These are phyloP conservation scores for Aspergillus costaricaensis DNA, from an alignment of 2,329 filamentous ascomycete species.

Conservation along the genomic window DNA sequence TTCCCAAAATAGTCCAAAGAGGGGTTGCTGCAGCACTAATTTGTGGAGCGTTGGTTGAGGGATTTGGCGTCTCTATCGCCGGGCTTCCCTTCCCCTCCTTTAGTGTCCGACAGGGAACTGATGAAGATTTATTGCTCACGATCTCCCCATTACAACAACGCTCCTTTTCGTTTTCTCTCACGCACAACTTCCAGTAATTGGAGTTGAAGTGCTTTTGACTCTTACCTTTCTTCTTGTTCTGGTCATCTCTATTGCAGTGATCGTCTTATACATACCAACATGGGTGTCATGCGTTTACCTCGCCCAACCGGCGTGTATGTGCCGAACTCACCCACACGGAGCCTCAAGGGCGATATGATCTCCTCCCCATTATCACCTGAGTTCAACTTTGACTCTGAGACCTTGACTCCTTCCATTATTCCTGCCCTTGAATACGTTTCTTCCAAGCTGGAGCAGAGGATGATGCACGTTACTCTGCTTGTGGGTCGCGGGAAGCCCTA, in stretches of 20 bases:
- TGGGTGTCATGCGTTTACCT: slow-evolving; percentile 40
- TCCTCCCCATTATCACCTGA: slow-evolving; percentile 43
- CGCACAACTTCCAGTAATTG: slow-evolving; percentile 1
- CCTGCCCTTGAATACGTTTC: slow-evolving; percentile 47
- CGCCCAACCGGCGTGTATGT: slow-evolving; percentile 40
- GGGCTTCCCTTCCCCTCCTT: not conserved
- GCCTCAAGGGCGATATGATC: slow-evolving; percentile 44
- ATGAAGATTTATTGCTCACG: not conserved
- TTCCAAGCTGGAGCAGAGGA: slow-evolving; percentile 41
- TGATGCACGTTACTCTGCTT: slow-evolving; percentile 44
- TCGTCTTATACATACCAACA: slow-evolving; percentile 18
- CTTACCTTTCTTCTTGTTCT: not conserved
- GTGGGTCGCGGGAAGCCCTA: slow-evolving; percentile 43
- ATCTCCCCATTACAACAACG: not conserved
- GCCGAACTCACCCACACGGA: slow-evolving; percentile 36
- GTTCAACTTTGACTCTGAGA: slow-evolving; percentile 42
- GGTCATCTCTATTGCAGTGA: not conserved
- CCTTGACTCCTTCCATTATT: slow-evolving; percentile 38
- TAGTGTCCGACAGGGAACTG: not conserved
- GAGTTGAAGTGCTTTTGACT: not conserved
- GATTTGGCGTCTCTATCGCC: slow-evolving; percentile 1
- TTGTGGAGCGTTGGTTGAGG: not conserved
- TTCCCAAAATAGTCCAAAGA: slow-evolving; percentile 6
- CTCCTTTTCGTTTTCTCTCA: not conserved
- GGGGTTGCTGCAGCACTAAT: slow-evolving; percentile 2